A percentile compares a stretch with the other conserved stretches of the same genome.
Evolutionary conservation across 2,329 filamentous ascomycete species (phyloP).

Genomic region (Colletotrichum eremochloae): DNA sequence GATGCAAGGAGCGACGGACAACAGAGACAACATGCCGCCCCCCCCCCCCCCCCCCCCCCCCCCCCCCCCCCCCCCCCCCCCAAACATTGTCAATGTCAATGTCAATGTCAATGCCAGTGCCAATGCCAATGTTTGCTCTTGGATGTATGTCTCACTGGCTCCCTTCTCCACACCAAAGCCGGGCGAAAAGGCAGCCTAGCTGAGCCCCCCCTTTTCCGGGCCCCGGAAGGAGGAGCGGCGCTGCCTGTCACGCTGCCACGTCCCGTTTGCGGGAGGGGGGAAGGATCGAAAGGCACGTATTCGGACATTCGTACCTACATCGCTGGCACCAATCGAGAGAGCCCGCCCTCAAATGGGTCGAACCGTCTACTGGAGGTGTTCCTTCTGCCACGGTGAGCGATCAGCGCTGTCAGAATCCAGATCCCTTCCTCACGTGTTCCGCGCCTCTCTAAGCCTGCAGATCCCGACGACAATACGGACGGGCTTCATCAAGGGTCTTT

Average conservation of each 20-base stretch:
- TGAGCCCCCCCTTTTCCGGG: not conserved
- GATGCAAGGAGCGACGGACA: not conserved
- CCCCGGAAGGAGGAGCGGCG: not conserved
- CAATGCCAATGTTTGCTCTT: not conserved
- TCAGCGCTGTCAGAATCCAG: not conserved
- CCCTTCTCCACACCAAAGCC: slow-evolving; percentile 4
- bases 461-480: not conserved
- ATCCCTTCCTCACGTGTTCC: not conserved
- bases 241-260: not conserved
- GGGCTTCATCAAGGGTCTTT: no score
- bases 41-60: no score
- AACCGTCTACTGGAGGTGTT: not conserved
- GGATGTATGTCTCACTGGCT: no score
- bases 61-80: no score
- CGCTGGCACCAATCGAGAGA: not conserved
- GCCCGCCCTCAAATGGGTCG: no score
- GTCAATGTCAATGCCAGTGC: no score
- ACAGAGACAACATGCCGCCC: not conserved
- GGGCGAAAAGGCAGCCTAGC: not conserved
- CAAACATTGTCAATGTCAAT: not conserved
- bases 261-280: not conserved
- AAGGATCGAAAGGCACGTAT: no score
- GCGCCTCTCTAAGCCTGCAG: not conserved
- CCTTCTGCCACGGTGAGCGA: not conserved
- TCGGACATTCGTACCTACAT: no score